Base-by-base conservation (phyloP, 2,329 filamentous ascomycete species). In the Aspergillus jensenii region DNA sequence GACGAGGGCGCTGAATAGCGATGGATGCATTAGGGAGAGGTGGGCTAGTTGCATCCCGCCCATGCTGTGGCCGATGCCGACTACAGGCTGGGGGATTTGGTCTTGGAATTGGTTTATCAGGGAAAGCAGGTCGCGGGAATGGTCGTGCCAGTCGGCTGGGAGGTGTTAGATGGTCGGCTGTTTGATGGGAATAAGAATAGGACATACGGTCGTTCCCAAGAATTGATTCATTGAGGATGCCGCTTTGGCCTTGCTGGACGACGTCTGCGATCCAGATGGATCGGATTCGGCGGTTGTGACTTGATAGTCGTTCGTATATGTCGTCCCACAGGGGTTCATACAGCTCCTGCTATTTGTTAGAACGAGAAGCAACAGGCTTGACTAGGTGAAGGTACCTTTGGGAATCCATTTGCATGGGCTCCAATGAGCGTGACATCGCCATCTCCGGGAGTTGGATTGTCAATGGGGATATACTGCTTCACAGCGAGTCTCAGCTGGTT, bases 281-380 rank as follows among this genome's bases (percentile, higher is more conserved):
- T 55, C 90, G 84, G 65, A 96, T 88, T 14, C 46, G 37, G 15
- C 45, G n/a, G 12, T 50, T 50, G 6, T 27, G 35, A 8, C 82
- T 79, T 52, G 89, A 84, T 63, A 96, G 89, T 6, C 80, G 79
- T 65, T 79, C 72, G 63, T 88, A 79, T 2, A 96, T 77, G 45
- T 95, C 90, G 56, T 91, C 89, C 88, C 90, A 96, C 0, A 96
- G 77, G 0, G 91, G 88, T 68, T 96, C 91, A 71, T 96, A 96
- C 1, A 96, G 74, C 78, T 96, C 91, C 87, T 90, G 66, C 9
- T n/a, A n/a, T 25, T 17, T 12, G 15, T 41, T 39, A 11, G n/a
- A 47, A 4, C 4, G 6, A 52, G 14, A 41, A 12, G 27, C 35
- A 6, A 5, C 6, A 31, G 27, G 1, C 4, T 31, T 31, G 48